phyloP scores from a whole-genome alignment of 192 early-diverging fungal genomes.

The Entomortierella beljakovae region DNA sequence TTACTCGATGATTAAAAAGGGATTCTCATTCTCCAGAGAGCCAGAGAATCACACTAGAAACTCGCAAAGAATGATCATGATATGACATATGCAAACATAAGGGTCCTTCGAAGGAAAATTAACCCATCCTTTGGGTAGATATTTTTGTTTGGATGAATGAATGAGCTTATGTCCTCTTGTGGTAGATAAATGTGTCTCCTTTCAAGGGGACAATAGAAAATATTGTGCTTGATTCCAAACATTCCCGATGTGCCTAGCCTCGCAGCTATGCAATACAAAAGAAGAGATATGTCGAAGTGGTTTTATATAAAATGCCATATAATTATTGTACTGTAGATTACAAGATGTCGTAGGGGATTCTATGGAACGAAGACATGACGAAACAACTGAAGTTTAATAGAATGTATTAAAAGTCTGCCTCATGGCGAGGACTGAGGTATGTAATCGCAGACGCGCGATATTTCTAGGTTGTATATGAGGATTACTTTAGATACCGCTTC shows the following conservation, averaged over 20 bases:
- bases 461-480: too few species aligned
- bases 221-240: constrained; percentile 22
- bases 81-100: neutral
- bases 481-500: constrained; percentile 27
- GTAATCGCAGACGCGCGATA: too few species aligned
- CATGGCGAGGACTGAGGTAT: too few species aligned
- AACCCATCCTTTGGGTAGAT: neutral
- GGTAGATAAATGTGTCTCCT: neutral
- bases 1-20: neutral
- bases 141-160: neutral
- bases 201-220: neutral
- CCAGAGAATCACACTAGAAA: neutral
- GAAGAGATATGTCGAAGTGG: neutral
- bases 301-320: constrained; percentile 7
- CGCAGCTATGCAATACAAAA: neutral
- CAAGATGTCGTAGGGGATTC: neutral
- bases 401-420: too few species aligned
- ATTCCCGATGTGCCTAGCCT: constrained; percentile 16
- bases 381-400: too few species aligned
- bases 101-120: neutral
- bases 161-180: too few species aligned
- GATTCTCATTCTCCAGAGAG: constrained; percentile 6
- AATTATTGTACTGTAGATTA: neutral
- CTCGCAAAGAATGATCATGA: neutral
- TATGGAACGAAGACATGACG: neutral